Conservation (phyloP, 2,329 filamentous ascomycete species). For the Botryosphaeria dothidea region DNA sequence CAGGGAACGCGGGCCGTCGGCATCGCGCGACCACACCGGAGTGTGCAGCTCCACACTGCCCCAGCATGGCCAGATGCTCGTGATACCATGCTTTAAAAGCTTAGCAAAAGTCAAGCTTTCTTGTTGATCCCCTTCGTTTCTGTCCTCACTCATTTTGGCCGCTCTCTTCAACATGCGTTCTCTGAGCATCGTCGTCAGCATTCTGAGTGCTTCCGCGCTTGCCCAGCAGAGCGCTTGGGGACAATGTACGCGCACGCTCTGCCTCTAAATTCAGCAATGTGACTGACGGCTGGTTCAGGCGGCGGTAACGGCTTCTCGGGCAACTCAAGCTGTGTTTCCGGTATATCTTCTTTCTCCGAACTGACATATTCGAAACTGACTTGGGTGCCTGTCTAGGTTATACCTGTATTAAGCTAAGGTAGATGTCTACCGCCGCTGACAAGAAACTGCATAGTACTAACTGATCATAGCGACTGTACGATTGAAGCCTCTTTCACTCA, state of each 20-base stretch:
- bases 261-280: no score
- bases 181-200: slow-evolving; percentile 20
- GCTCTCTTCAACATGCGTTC: background rate
- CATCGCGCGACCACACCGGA: background rate
- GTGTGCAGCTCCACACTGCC: background rate
- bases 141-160: background rate
- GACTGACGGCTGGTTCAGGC: slow-evolving; percentile 23
- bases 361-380: background rate
- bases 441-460: background rate
- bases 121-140: background rate
- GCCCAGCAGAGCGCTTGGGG: slow-evolving; percentile 31
- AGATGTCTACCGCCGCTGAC: background rate
- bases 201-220: slow-evolving; percentile 29
- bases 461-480: background rate
- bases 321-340: slow-evolving; percentile 27
- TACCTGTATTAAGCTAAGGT: background rate
- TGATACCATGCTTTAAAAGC: background rate
- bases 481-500: no score
- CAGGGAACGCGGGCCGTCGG: slow-evolving; percentile 12
- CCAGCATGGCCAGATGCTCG: background rate
- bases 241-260: slow-evolving; percentile 31
- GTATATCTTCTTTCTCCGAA: background rate
- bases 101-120: background rate
- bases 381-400: background rate
- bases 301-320: slow-evolving; percentile 32